Base-by-base conservation (phyloP, 176 grass and related monocot genomes). In the Cocos nucifera region DNA sequence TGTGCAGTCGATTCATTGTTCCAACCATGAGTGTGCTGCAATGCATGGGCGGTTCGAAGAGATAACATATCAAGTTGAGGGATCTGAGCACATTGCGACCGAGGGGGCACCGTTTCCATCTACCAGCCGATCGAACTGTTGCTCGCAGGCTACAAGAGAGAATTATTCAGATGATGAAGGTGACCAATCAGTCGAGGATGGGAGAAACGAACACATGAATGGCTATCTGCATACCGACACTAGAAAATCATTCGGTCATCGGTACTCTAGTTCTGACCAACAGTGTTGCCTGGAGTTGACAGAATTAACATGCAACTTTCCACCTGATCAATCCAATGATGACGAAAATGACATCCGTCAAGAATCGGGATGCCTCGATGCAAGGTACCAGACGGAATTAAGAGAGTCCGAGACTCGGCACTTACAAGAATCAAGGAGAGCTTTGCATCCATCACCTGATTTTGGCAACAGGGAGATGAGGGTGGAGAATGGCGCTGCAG, bases 1-100 rank as follows among this genome's bases (percentile, higher is more conserved):
- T 73, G 50, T 49, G 3, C 54, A 54, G 17, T 44, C 48, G 54
- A 79, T 78, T 63, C 78, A 57, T 25, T 83, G 85, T 58, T 58
- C 74, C 6, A 53, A 89, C 44, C 44, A 59, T 64, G 51, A 49
- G 25, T 51, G 54, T 60, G 61, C 60, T 27, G 73, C 30, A 44
- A 56, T 76, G 17, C 77, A 81, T 73, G 77, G 86, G 17, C 63
- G 83, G 57, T 95, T 95, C 59, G 90, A 89, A 65, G 86, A 95
- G 82, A 83, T 95, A 58, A 86, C 54, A 0, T 89, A 86, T 70
- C 76, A 83, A 72, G 73, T 81, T 15, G 61, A 87, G 22, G 68
- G 62, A 29, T 52, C 22, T 53, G 54, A 35, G 56, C 19, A 54
- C 4, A 12, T 3, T 17, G n/a, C 2, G 19, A 54, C 27, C 14